Evolutionary conservation across 164 flowering plant species (phyloP).

Genomic region (Chimonanthus praecox): DNA sequence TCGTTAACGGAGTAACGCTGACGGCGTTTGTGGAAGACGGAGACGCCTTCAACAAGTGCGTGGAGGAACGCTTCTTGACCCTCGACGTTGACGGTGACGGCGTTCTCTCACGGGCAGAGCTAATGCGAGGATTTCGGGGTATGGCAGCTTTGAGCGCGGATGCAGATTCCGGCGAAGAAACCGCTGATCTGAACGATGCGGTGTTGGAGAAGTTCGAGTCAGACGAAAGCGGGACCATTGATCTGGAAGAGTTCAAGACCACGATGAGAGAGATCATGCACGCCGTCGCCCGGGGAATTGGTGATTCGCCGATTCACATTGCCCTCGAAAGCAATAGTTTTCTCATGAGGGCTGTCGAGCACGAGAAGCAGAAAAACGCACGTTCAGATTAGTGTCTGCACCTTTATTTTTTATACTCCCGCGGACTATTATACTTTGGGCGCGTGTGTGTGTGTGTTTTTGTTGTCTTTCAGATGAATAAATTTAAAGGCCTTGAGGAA

Average conservation of each 20-base stretch:
- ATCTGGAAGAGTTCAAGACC: conserved; percentile 27
- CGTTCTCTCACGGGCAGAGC: conserved; percentile 33
- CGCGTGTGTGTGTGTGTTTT: too few relatives aligned
- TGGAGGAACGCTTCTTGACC: conserved; percentile 28
- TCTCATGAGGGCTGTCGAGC: conserved; percentile 44
- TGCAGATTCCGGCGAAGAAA: conserved; percentile 22
- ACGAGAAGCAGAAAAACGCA: conserved; percentile 13
- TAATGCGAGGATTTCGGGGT: conserved; percentile 22
- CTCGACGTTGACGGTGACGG: conserved; percentile 46
- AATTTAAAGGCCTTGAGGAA: too few relatives aligned
- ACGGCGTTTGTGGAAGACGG: conserved; percentile 39
- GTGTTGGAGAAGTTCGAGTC: conserved; percentile 28
- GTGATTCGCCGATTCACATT: conserved; percentile 34
- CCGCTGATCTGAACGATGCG: conserved; percentile 14
- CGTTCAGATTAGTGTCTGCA: too few relatives aligned
- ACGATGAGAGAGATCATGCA: conserved; percentile 45
- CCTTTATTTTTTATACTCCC: too few relatives aligned
- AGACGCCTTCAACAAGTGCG: conserved; percentile 28
- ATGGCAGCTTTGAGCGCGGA: conserved; percentile 19
- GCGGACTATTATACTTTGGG: too few relatives aligned
- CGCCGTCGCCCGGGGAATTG: conserved; percentile 49
- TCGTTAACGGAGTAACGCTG: conserved; percentile 35
- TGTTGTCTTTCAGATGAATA: too few relatives aligned
- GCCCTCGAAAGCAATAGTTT: conserved; percentile 43
- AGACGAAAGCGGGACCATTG: conserved; percentile 36